Evolutionary conservation across 169 alveolate genomes (phyloP), one percentile per base, ranked within the genome.

Genomic region (Miamiensis avidus): DNA sequence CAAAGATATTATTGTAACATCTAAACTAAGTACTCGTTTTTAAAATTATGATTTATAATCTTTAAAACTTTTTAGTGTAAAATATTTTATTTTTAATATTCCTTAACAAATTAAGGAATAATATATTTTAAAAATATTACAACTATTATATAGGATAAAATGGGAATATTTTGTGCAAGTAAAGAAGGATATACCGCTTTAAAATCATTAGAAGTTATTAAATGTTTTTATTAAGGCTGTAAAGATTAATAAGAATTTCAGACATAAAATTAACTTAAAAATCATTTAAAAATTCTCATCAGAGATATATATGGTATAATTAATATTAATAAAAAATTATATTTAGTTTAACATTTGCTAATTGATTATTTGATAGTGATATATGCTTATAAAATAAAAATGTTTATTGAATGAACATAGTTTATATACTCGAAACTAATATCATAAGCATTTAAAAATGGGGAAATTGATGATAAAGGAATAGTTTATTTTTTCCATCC

Each of bases 401-500:
- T 85, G 89, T 34, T 73, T 85, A 0, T 82, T 85, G 0, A 73
- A 32, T 16, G 89, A 85, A 34, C 74, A 85, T 26, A 69, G n/a
- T 0, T 76, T 85, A 26, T 85, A 85, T 31, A 78, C 85, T 27
- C 64, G 72, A 74, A 73, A 78, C 25, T 31, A 75, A 27, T 78
- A 64, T 29, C 65, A 82, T 16, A 74, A 78, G 1, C 89, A 85
- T 79, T 20, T 79, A 31, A 73, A 79, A 32, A 78, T 26, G 89
- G 89, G 26, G 89, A 85, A 31, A 69, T 69, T 72, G 89, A 85
- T 74, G 89, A 85, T 29, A 86, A 85, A 34, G 89, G 89, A 25
- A 78, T 77, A 34, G 75, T 85, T 16, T 78, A 78, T 29, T 78
- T 78, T 65, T 78, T 78, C 34, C 89, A 85, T 79, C 89, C 89